phyloP scores from a whole-genome alignment of 257 asterid genomes.

The Voacanga thouarsii region DNA sequence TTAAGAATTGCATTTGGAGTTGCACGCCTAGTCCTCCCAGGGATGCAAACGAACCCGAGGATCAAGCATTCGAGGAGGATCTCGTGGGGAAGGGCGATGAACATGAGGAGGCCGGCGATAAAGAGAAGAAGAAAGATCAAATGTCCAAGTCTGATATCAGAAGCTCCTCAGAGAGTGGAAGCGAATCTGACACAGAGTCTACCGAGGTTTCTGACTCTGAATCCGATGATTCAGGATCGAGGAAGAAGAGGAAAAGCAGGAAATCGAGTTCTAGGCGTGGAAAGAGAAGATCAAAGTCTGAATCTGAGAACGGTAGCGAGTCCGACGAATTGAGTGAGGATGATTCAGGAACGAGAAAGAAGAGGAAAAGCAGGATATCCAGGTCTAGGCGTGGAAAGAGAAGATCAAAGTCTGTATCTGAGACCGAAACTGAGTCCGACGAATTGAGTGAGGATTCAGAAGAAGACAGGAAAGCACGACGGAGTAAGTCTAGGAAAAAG shows the following conservation, averaged over 20 bases:
- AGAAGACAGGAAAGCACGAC: constrained; percentile 23
- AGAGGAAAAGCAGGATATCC: constrained; percentile 39
- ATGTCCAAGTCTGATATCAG: constrained; percentile 23
- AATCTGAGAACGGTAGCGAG: constrained; percentile 38
- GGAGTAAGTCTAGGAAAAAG: constrained; percentile 35
- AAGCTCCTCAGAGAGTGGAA: constrained; percentile 25
- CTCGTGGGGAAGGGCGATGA: constrained; percentile 34
- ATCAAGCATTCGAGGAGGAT: constrained; percentile 46
- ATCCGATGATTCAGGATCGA: constrained; percentile 51
- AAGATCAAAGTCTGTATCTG: constrained; percentile 42
- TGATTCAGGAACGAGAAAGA: constrained; percentile 45
- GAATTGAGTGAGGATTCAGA: constrained; percentile 24
- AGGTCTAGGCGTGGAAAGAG: constrained; percentile 39
- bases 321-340: constrained; percentile 27
- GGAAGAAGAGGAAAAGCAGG: constrained; percentile 37
- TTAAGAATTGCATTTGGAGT: constrained; percentile 55
- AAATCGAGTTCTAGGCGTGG: constrained; percentile 43
- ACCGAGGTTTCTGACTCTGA: constrained; percentile 47
- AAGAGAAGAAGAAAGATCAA: constrained; percentile 20
- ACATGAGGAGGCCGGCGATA: constrained; percentile 11
- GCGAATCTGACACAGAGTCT: constrained; percentile 44
- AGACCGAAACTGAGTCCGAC: constrained; percentile 32
- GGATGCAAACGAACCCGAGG: constrained; percentile 48
- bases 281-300: constrained; percentile 40
- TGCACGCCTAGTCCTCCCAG: constrained; percentile 97